These are phyloP conservation scores for Sporisorium scitamineum DNA, from an alignment of 1,284 basidiomycete genomes.

Conservation along the genomic window DNA sequence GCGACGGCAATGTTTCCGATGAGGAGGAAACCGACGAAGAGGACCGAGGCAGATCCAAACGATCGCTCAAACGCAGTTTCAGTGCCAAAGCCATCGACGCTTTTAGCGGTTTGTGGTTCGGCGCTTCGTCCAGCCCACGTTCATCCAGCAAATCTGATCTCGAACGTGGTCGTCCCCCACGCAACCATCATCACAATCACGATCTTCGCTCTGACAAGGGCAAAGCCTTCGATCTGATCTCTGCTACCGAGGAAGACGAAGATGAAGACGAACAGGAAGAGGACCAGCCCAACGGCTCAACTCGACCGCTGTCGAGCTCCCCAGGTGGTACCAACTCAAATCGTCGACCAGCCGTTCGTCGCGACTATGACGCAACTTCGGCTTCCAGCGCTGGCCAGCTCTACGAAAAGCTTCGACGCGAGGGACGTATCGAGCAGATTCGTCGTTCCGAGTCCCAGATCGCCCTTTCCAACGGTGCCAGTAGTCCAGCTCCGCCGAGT, in stretches of 20 bases:
- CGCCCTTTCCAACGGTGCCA: conserved; percentile 30
- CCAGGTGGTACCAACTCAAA: background rate
- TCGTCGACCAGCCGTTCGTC: conserved; percentile 1
- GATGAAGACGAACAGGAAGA: conserved; percentile 36
- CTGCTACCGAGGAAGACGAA: conserved; percentile 41
- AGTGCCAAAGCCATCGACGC: conserved; percentile 51
- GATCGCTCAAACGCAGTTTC: conserved; percentile 50
- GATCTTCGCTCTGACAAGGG: conserved; percentile 7
- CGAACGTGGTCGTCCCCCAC: conserved; percentile 22
- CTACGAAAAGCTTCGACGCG: conserved; percentile 46
- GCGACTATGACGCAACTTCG: conserved; percentile 39
- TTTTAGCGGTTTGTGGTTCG: conserved; percentile 58
- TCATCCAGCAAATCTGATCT: conserved; percentile 27
- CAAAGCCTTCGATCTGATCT: conserved; percentile 31
- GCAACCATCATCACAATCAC: background rate
- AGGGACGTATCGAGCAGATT: conserved; percentile 46
- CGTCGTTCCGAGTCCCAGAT: conserved; percentile 47
- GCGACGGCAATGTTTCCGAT: conserved; percentile 56
- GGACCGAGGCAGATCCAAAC: conserved; percentile 22
- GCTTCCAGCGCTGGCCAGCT: conserved; percentile 41
- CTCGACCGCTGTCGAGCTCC: conserved; percentile 12
- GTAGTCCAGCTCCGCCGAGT: conserved; percentile 17
- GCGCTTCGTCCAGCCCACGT: conserved; percentile 26
- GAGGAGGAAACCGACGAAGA: conserved; percentile 56
- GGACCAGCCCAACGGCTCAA: background rate